phyloP scores from a whole-genome alignment of 2,329 filamentous ascomycete genomes.

The Aspergillus amoenus region DNA sequence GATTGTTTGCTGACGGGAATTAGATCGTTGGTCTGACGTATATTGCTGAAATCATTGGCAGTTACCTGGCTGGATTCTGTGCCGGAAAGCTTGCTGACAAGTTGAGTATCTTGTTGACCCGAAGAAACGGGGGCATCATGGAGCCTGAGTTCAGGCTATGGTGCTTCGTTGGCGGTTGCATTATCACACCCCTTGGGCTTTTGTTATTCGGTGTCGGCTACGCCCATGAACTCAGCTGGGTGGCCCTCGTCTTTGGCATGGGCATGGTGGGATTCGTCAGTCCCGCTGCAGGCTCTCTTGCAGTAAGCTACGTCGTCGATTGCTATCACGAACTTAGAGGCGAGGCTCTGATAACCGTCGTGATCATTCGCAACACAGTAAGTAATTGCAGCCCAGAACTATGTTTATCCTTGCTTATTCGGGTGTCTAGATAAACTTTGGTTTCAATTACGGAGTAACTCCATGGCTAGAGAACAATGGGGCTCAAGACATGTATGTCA shows the following conservation, averaged over 20 bases:
- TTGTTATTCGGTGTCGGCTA: neutral
- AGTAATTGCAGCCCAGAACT: no score
- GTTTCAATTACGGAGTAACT: no score
- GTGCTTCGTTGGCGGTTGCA: neutral
- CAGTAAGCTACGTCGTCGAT: neutral
- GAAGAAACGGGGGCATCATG: neutral
- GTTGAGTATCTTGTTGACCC: neutral
- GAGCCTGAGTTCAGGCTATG: neutral
- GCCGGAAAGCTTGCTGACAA: no score
- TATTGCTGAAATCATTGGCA: no score
- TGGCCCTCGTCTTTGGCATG: neutral
- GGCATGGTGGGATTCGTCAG: neutral
- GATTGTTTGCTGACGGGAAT: no score
- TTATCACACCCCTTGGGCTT: neutral
- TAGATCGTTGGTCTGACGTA: no score
- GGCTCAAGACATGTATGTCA: no score
- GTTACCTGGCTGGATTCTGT: no score
- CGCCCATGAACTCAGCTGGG: neutral
- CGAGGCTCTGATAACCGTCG: neutral
- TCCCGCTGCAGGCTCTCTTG: neutral
- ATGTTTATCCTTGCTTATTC: no score
- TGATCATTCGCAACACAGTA: neutral
- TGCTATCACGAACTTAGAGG: neutral
- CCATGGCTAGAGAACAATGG: no score
- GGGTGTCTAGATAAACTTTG: no score